Evolutionary conservation across 345 rosid genomes (phyloP).

Genomic region (Citrus mangshanensis): DNA sequence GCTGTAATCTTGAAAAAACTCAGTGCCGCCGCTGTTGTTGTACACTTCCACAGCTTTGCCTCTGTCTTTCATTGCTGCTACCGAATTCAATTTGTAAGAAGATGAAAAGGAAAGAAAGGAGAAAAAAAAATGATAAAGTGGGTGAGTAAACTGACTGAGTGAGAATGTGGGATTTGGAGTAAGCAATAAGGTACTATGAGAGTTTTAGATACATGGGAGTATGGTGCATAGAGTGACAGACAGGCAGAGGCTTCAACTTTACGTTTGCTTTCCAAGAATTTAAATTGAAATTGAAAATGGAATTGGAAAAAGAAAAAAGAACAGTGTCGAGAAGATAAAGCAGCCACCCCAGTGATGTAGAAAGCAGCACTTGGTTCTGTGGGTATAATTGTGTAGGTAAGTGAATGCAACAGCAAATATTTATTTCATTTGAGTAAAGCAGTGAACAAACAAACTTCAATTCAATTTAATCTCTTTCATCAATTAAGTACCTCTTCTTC

Average conservation of each 20-base stretch:
- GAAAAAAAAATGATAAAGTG: conserved; percentile 8
- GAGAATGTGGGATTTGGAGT: conserved; percentile 10
- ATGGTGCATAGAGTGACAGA: conserved; percentile 32
- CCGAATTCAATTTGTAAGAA: neutral
- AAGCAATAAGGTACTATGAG: conserved; percentile 36
- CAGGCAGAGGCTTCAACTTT: conserved; percentile 70
- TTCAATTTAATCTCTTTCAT: neutral
- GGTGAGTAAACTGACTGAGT: conserved; percentile 19
- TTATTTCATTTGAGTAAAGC: conserved; percentile 25
- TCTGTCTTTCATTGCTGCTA: conserved; percentile 69
- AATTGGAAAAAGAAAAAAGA: neutral
- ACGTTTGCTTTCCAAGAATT: conserved; percentile 44
- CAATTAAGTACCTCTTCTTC: neutral
- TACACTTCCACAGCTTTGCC: conserved; percentile 71
- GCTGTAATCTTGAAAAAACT: conserved; percentile 39
- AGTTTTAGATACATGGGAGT: conserved; percentile 28
- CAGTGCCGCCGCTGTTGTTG: conserved; percentile 21
- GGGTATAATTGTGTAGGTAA: conserved; percentile 45
- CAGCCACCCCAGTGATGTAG: conserved; percentile 25
- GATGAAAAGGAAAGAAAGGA: conserved; percentile 13
- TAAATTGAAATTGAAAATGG: neutral
- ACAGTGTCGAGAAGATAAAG: conserved; percentile 25
- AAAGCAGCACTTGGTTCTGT: conserved; percentile 35
- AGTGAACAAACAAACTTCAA: conserved; percentile 1
- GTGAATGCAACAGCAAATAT: conserved; percentile 29